These are phyloP conservation scores for Tympanopsis confertula DNA, from an alignment of 2,329 filamentous ascomycete species.

Conservation along the genomic window DNA sequence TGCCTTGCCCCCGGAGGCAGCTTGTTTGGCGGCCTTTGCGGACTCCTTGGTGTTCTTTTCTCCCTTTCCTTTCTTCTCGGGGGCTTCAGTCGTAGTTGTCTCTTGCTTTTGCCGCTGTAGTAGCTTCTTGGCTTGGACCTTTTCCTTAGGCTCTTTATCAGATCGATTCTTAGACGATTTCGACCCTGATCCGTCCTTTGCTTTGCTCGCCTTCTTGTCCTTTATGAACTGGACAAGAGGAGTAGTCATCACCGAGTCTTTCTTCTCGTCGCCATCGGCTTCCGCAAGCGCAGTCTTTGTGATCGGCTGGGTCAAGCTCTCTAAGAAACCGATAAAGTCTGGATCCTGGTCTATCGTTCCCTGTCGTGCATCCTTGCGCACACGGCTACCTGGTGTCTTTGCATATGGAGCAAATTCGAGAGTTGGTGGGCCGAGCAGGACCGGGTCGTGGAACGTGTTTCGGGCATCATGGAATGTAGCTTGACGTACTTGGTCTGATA, in stretches of 20 bases:
- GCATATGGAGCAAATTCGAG: slow-evolving; percentile 78
- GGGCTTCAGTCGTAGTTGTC: slow-evolving; percentile 9
- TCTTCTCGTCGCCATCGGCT: slow-evolving; percentile 34
- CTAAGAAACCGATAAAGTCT: slow-evolving; percentile 88
- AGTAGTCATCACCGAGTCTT: slow-evolving; percentile 62
- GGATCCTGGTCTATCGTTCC: slow-evolving; percentile 94
- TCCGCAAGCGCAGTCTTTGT: slow-evolving; percentile 31
- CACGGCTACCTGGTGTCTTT: slow-evolving; percentile 65
- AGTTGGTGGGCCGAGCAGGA: slow-evolving; percentile 65
- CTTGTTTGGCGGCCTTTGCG: slow-evolving; percentile 45
- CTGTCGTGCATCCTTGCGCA: slow-evolving; percentile 70
- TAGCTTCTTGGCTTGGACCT: slow-evolving; percentile 12
- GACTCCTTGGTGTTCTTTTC: slow-evolving; percentile 46
- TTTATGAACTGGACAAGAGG: slow-evolving; percentile 81
- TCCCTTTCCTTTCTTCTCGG: slow-evolving; percentile 42
- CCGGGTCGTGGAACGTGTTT: slow-evolving; percentile 59
- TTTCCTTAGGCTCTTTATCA: slow-evolving; percentile 25
- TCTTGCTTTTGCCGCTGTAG: slow-evolving; percentile 34
- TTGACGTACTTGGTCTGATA: slow-evolving; percentile 61
- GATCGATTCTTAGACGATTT: slow-evolving; percentile 43
- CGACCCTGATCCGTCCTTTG: slow-evolving; percentile 41
- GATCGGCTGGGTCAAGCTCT: slow-evolving; percentile 65
- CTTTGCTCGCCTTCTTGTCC: slow-evolving; percentile 77
- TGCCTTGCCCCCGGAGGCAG: background rate
- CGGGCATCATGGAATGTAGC: slow-evolving; percentile 72